Base-by-base conservation (phyloP, 129 eudicot genomes). In the Flaveria sonorensis region DNA sequence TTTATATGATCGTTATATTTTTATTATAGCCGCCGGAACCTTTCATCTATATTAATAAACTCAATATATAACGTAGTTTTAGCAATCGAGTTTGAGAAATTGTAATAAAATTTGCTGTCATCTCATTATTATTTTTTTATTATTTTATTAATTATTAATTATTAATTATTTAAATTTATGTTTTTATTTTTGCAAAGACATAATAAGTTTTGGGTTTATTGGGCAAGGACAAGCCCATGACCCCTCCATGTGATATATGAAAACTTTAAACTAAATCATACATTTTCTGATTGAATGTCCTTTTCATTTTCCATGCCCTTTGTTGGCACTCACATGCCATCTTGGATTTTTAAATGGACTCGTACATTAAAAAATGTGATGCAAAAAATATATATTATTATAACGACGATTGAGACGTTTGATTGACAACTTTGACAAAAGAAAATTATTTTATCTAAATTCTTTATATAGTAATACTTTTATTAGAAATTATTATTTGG, bases 161-260 rank as follows among this genome's bases (percentile, higher is more conserved):
- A 50, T 3, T 10, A 43, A 8, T 43, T 43, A 7, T 43, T 43
- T 56, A 7, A 16, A 13, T 65, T 6, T n/a, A 23, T 70, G 4
- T 16, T 10, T 23, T 1, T 6, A 24, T 47, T 70, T 47, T 50
- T 4, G 4, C 2, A 36, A 56, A 42, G 13, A 20, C 30, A 53
- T 19, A 26, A 24, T 14, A 45, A 30, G 45, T 43, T 43, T 46
- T n/a, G 70, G 50, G 52, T 51, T 40, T 20, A 48, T 50, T 32
- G 46, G 45, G 7, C 19, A 68, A 67, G 72, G 76, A 72, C 86
- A 66, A 66, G 11, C 45, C n/a, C 72, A 72, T 82, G 86, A 56
- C 86, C 79, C 86, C 86, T 73, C 86, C 86, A 77, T 77, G 83
- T 82, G 83, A 59, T 72, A 74, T 65, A 77, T 77, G 57, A 71